Evolutionary conservation across 352 stramenopile species (phyloP).

Genomic region (Pythium folliculosum): DNA sequence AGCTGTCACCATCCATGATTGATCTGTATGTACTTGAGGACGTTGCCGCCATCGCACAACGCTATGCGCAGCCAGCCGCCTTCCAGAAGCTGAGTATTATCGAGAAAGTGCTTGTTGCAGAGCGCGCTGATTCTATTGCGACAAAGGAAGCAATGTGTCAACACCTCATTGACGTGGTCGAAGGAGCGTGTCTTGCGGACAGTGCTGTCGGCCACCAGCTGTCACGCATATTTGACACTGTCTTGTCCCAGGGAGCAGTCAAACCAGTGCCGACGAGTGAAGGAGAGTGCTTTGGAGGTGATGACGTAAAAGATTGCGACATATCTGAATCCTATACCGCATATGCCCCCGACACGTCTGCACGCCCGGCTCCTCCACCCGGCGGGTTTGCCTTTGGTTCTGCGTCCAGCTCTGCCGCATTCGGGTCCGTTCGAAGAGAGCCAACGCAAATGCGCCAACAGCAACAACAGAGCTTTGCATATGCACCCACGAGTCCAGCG

Average conservation of each 20-base stretch:
- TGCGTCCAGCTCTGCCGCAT: background rate
- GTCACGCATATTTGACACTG: slow-evolving; percentile 17
- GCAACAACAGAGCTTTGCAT: background rate
- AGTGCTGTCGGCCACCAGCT: slow-evolving; percentile 2
- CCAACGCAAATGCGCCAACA: background rate
- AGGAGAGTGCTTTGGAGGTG: background rate
- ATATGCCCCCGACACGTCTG: background rate
- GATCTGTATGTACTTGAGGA: slow-evolving; percentile 23
- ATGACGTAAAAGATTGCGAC: too few relatives aligned
- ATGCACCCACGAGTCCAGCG: background rate
- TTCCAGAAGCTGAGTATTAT: slow-evolving; percentile 24
- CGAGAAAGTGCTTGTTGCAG: slow-evolving; percentile 22
- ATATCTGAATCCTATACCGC: too few relatives aligned
- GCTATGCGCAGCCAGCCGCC: slow-evolving; percentile 9
- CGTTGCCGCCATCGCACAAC: background rate
- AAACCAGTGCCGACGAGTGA: slow-evolving; percentile 4
- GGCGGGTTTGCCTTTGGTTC: background rate
- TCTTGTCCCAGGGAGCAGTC: slow-evolving; percentile 17
- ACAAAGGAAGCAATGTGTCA: slow-evolving; percentile 6
- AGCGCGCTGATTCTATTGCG: slow-evolving; percentile 1
- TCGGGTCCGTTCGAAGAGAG: background rate
- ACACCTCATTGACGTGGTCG: slow-evolving; percentile 20
- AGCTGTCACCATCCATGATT: slow-evolving; percentile 16
- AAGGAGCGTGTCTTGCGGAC: background rate
- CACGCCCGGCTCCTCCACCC: background rate